Evolutionary conservation across 305 asterid species (phyloP).

Genomic region (Rubia occidens): DNA sequence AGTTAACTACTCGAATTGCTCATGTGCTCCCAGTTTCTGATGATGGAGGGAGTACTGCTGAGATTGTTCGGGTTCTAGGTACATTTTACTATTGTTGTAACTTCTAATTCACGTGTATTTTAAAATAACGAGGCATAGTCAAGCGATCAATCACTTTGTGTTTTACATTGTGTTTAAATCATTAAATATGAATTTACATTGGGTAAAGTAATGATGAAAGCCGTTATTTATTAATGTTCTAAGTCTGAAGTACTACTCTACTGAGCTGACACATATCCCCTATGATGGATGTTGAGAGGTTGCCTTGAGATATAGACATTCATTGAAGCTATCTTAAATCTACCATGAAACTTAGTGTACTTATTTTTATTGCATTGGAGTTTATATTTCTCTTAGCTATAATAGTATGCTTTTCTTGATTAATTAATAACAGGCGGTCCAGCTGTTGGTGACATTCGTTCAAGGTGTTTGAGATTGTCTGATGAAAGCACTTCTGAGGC

Average conservation of each 20-base stretch:
- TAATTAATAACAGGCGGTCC: constrained; percentile 70
- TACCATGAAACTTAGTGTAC: not conserved
- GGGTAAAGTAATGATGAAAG: not conserved
- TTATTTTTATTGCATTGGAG: not conserved
- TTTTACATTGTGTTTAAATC: not conserved
- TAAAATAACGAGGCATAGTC: not conserved
- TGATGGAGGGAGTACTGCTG: constrained; percentile 99
- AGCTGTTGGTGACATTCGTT: constrained; percentile 97
- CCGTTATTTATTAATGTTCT: not conserved
- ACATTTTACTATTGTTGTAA: constrained; percentile 20
- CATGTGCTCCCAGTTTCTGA: constrained; percentile 99
- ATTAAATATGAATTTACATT: not conserved
- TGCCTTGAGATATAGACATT: not conserved
- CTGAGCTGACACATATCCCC: constrained; percentile 3
- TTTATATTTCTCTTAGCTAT: not conserved
- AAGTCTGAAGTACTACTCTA: not conserved
- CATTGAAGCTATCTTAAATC: not conserved
- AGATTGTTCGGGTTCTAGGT: constrained; percentile 99
- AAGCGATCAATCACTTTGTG: not conserved
- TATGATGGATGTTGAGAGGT: not conserved
- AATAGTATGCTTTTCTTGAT: constrained; percentile 11
- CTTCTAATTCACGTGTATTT: constrained; percentile 16
- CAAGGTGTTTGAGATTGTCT: constrained; percentile 87
- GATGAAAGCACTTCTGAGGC: constrained; percentile 86
- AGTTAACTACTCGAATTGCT: constrained; percentile 72